phyloP scores from a whole-genome alignment of 805 yeast species.

The Candida golubevii region DNA sequence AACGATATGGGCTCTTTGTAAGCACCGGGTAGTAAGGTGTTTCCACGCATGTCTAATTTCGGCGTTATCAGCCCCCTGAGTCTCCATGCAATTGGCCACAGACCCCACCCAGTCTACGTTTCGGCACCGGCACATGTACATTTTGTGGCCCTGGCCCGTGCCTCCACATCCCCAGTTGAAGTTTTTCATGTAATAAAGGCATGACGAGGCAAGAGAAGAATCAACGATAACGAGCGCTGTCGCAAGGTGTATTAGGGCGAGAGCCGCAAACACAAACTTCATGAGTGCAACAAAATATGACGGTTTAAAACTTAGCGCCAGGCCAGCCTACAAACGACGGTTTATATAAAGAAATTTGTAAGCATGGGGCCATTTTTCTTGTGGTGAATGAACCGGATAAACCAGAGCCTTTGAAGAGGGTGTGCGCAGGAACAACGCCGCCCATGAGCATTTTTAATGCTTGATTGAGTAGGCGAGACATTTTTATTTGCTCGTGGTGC shows the following conservation, averaged over 20 bases:
- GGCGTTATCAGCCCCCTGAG: conserved; percentile 9
- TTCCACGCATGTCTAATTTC: conserved; percentile 14
- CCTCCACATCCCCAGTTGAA: conserved; percentile 21
- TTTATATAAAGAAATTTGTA: too few relatives aligned
- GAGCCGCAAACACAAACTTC: not conserved
- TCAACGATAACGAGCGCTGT: conserved; percentile 14
- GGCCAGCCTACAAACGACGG: too few relatives aligned
- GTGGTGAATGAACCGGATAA: not conserved
- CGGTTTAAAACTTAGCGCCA: too few relatives aligned
- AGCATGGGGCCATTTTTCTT: not conserved
- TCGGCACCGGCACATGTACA: conserved; percentile 18
- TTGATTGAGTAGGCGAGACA: not conserved
- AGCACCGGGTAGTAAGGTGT: conserved; percentile 14
- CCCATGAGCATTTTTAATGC: conserved; percentile 3
- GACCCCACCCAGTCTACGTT: conserved; percentile 19
- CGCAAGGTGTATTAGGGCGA: conserved; percentile 2
- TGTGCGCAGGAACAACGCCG: not conserved
- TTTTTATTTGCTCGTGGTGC: conserved; percentile 6
- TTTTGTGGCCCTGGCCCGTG: conserved; percentile 17
- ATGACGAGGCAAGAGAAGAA: conserved; percentile 17
- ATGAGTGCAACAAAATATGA: not conserved
- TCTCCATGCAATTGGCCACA: conserved; percentile 15
- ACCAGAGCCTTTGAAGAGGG: too few relatives aligned
- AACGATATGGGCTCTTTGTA: conserved; percentile 11
- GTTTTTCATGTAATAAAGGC: conserved; percentile 17